These are phyloP conservation scores for Metschnikowia gelsemii DNA, from an alignment of 805 yeast genomes.

Conservation along the genomic window DNA sequence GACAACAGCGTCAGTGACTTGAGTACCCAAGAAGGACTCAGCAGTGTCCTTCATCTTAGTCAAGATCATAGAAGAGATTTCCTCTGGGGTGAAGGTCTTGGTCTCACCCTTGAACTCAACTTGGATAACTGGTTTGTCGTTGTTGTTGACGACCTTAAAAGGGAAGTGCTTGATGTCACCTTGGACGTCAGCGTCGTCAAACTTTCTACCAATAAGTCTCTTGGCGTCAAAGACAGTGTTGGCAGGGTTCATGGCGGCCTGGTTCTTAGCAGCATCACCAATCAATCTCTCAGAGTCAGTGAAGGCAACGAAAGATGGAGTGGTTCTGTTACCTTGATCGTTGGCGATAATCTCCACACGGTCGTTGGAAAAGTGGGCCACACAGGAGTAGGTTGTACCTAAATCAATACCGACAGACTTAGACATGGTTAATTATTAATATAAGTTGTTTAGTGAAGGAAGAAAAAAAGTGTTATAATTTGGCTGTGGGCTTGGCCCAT, in stretches of 20 bases:
- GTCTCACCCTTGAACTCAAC: slow-evolving; percentile 36
- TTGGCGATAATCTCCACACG: slow-evolving; percentile 35
- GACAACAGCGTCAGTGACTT: slow-evolving; percentile 83
- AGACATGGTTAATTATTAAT: slow-evolving; percentile 22
- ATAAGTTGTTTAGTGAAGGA: slow-evolving; percentile 6
- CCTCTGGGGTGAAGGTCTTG: slow-evolving; percentile 34
- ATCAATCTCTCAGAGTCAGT: slow-evolving; percentile 35
- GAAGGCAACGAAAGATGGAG: slow-evolving; percentile 35
- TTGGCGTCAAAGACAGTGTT: slow-evolving; percentile 36
- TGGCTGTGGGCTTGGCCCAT: neutral
- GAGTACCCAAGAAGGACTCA: slow-evolving; percentile 70
- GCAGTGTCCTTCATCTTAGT: slow-evolving; percentile 50
- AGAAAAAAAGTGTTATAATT: slow-evolving; percentile 1
- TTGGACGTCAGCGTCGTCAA: slow-evolving; percentile 29
- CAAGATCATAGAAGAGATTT: slow-evolving; percentile 34
- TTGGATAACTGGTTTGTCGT: slow-evolving; percentile 31
- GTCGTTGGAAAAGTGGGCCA: slow-evolving; percentile 34
- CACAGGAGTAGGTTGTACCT: slow-evolving; percentile 37
- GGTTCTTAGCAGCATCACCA: slow-evolving; percentile 37
- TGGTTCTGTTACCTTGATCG: slow-evolving; percentile 37
- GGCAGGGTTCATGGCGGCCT: slow-evolving; percentile 35
- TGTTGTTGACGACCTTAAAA: slow-evolving; percentile 32
- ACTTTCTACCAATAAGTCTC: slow-evolving; percentile 35
- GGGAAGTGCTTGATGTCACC: slow-evolving; percentile 34
- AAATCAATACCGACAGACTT: slow-evolving; percentile 36